A percentile compares a stretch with the other conserved stretches of the same genome.
Evolutionary conservation across 345 rosid genomes (phyloP).

Genomic region (Eutrema japonicum): DNA sequence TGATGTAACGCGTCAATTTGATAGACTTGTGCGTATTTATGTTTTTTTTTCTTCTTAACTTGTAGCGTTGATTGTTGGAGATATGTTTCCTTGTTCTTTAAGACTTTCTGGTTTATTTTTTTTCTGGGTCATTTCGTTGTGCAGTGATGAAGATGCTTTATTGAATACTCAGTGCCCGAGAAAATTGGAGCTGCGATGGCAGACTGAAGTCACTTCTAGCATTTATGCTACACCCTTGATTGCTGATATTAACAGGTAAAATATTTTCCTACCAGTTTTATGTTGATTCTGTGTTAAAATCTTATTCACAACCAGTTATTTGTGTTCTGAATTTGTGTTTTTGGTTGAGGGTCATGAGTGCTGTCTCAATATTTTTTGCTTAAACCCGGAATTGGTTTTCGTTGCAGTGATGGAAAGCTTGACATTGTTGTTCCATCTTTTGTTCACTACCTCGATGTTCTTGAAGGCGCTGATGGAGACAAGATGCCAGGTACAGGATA

Average conservation of each 20-base stretch:
- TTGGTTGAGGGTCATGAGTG: conserved; percentile 13
- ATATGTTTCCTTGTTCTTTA: neutral
- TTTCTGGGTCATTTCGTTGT: conserved; percentile 23
- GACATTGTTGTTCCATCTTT: conserved; percentile 96
- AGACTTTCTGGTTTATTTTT: neutral
- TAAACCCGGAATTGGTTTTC: neutral
- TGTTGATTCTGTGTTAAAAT: conserved; percentile 4
- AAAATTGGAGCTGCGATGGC: conserved; percentile 96
- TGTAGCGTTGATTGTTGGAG: conserved; percentile 23
- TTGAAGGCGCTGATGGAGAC: conserved; percentile 99
- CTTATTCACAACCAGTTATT: neutral
- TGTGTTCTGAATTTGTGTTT: conserved; percentile 2
- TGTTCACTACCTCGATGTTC: conserved; percentile 97
- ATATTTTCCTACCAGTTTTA: neutral
- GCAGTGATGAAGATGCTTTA: conserved; percentile 86
- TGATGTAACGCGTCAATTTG: conserved; percentile 7
- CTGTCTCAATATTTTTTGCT: conserved; percentile 1
- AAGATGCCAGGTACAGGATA: conserved; percentile 82
- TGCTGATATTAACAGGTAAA: conserved; percentile 92
- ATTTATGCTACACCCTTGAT: conserved; percentile 90
- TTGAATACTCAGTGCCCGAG: conserved; percentile 92
- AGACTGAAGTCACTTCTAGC: conserved; percentile 97
- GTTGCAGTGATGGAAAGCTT: conserved; percentile 92
- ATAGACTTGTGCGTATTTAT: neutral
- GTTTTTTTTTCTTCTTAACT: neutral